Conservation (phyloP, 768 basidiomycete species). For the Russula earlei region DNA sequence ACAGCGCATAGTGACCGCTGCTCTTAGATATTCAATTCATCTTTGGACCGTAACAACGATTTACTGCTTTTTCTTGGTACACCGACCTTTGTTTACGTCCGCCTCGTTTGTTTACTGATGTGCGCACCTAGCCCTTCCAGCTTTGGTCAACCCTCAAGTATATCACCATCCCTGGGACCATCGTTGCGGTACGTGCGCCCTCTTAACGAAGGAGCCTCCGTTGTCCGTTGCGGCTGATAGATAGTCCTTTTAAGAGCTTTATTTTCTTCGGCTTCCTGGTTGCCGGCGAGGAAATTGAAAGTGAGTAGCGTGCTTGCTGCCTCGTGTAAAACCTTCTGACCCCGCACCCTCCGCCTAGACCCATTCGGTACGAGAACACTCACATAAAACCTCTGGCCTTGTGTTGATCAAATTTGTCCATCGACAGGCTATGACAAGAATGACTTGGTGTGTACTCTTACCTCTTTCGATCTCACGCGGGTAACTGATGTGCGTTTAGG, state of each 20-base stretch:
- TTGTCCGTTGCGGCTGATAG: background rate
- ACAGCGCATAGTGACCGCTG: background rate
- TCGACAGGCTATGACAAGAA: slow-evolving; percentile 55
- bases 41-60: slow-evolving; percentile 56
- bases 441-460: slow-evolving; percentile 41
- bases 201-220: background rate
- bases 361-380: slow-evolving; percentile 33
- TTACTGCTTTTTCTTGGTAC: slow-evolving; percentile 52
- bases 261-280: slow-evolving; percentile 68
- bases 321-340: slow-evolving; percentile 5
- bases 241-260: slow-evolving; percentile 36
- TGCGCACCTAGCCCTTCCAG: slow-evolving; percentile 47
- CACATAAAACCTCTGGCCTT: slow-evolving; percentile 1
- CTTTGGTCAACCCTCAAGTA: slow-evolving; percentile 45
- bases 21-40: slow-evolving; percentile 51
- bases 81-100: slow-evolving; percentile 12
- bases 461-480: slow-evolving; percentile 5
- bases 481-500: slow-evolving; percentile 27
- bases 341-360: slow-evolving; percentile 26
- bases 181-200: slow-evolving; percentile 34
- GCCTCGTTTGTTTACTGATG: slow-evolving; percentile 4
- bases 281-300: slow-evolving; percentile 68
- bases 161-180: slow-evolving; percentile 57
- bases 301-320: slow-evolving; percentile 30
- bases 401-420: slow-evolving; percentile 1